These are phyloP conservation scores for Arthrinium puccinioides DNA, from an alignment of 2,329 filamentous ascomycete species.

Conservation along the genomic window DNA sequence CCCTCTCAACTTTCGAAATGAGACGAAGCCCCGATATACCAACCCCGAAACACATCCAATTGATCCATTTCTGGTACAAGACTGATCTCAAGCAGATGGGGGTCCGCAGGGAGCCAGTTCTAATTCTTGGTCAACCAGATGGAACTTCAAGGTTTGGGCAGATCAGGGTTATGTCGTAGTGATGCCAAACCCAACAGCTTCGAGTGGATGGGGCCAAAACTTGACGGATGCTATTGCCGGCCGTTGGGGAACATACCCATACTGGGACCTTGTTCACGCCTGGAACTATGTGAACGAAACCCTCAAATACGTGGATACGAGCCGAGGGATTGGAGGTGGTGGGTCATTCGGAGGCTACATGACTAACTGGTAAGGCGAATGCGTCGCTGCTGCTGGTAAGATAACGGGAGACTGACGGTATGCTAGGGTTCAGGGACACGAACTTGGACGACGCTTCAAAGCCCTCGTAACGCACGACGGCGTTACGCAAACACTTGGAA, in stretches of 20 bases:
- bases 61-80: no score
- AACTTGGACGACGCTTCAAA: conserved; percentile 47
- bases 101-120: conserved; percentile 45
- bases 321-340: conserved; percentile 41
- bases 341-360: conserved; percentile 50
- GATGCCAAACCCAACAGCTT: conserved; percentile 46
- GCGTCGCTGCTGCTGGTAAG: no score
- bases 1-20: no score
- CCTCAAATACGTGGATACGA: conserved; percentile 42
- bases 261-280: conserved; percentile 45
- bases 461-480: conserved; percentile 50
- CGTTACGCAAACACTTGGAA: conserved; percentile 24
- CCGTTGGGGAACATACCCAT: conserved; percentile 45
- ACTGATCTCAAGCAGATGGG: no score
- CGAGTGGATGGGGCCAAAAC: conserved; percentile 44
- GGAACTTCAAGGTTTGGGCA: conserved; percentile 48
- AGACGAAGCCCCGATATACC: no score
- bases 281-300: conserved; percentile 45
- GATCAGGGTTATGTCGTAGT: conserved; percentile 50
- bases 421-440: conserved; percentile 42
- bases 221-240: conserved; percentile 44
- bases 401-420: conserved; percentile 1
- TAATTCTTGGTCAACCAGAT: conserved; percentile 44
- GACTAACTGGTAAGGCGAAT: conserved; percentile 37
- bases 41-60: no score